These are phyloP conservation scores for Aspergillus thermomutatus DNA, from an alignment of 2,329 filamentous ascomycete species.

Conservation along the genomic window DNA sequence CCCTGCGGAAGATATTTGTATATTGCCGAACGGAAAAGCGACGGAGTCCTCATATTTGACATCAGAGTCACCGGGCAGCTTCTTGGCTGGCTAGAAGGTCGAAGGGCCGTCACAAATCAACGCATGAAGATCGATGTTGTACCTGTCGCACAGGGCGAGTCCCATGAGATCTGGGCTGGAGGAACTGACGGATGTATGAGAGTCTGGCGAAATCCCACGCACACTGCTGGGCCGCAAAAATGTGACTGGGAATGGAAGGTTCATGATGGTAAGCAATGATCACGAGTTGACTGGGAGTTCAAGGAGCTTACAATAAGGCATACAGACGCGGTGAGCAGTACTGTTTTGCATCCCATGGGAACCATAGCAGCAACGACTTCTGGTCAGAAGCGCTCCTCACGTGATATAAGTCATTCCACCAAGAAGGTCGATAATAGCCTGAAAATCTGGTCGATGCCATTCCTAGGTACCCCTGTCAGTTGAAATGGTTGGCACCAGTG, in stretches of 20 bases:
- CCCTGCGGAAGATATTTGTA: conserved; percentile 57
- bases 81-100: conserved; percentile 49
- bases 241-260: conserved; percentile 44
- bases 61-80: conserved; percentile 52
- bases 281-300: neutral
- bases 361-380: conserved; percentile 50
- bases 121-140: conserved; percentile 55
- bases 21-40: conserved; percentile 55
- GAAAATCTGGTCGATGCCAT: conserved; percentile 40
- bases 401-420: conserved; percentile 10
- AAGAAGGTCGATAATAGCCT: conserved; percentile 34
- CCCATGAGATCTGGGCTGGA: conserved; percentile 58
- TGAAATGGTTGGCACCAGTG: neutral
- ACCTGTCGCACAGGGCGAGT: conserved; percentile 26
- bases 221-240: conserved; percentile 37
- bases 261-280: conserved; percentile 41
- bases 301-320: conserved; percentile 10
- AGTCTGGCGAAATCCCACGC: conserved; percentile 48
- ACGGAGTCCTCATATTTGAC: conserved; percentile 57
- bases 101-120: conserved; percentile 51
- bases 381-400: conserved; percentile 37
- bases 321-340: conserved; percentile 45
- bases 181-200: conserved; percentile 55
- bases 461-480: conserved; percentile 3
- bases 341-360: conserved; percentile 46